These are phyloP conservation scores for Scheffersomyces lignosus DNA, from an alignment of 805 yeast species.

Conservation along the genomic window DNA sequence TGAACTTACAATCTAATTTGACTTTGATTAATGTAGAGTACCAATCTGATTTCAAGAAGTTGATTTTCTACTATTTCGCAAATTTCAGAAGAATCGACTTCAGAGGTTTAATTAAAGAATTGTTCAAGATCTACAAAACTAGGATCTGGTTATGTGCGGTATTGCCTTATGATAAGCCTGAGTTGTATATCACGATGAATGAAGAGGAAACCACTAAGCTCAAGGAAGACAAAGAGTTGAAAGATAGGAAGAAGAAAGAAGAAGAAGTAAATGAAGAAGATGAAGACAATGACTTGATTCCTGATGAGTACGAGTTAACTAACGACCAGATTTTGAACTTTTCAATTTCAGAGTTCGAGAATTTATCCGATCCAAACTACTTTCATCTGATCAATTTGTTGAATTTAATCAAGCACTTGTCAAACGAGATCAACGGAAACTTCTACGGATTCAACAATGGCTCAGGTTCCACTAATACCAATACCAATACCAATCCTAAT, in stretches of 20 bases:
- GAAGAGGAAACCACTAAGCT: slow-evolving; percentile 3
- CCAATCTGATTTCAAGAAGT: slow-evolving; percentile 45
- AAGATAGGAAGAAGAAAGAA: not conserved
- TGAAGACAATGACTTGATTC: slow-evolving; percentile 17
- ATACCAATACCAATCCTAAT: too few species aligned
- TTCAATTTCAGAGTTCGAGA: slow-evolving; percentile 43
- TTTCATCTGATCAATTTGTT: slow-evolving; percentile 53
- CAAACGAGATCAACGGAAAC: slow-evolving; percentile 40
- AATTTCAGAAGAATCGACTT: slow-evolving; percentile 47
- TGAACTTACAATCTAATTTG: slow-evolving; percentile 45
- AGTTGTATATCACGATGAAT: slow-evolving; percentile 20
- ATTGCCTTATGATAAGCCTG: slow-evolving; percentile 39
- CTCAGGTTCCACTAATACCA: too few species aligned
- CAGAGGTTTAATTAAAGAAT: slow-evolving; percentile 43
- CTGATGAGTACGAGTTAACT: slow-evolving; percentile 39
- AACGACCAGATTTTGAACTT: slow-evolving; percentile 44
- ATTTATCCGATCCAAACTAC: slow-evolving; percentile 43
- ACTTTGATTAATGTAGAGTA: slow-evolving; percentile 44
- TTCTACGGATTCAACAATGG: slow-evolving; percentile 40
- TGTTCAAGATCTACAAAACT: slow-evolving; percentile 46
- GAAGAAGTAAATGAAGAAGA: slow-evolving; percentile 2
- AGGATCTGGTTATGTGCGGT: slow-evolving; percentile 51
- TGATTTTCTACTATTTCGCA: slow-evolving; percentile 47
- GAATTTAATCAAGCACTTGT: slow-evolving; percentile 47
- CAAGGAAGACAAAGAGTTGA: slow-evolving; percentile 9